Evolutionary conservation across 2,329 filamentous ascomycete genomes (phyloP).

Genomic region (Penicillium sp.): DNA sequence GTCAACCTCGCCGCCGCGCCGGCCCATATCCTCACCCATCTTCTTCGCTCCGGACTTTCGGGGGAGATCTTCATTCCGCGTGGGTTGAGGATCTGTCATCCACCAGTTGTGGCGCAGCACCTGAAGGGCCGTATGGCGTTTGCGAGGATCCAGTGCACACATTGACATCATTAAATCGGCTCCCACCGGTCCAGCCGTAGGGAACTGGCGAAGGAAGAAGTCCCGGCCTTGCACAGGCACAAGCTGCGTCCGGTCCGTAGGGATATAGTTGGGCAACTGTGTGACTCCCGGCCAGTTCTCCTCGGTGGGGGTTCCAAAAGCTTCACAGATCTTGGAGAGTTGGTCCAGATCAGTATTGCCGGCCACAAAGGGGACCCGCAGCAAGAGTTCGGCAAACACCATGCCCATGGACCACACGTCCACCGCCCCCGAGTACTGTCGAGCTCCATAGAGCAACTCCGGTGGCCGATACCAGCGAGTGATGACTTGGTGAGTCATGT

Average conservation of each 20-base stretch:
- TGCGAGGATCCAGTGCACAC: slow-evolving; percentile 81
- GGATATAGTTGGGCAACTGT: slow-evolving; percentile 76
- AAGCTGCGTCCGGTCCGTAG: slow-evolving; percentile 59
- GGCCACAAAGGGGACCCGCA: slow-evolving; percentile 78
- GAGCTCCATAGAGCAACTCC: slow-evolving; percentile 86
- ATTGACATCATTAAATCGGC: slow-evolving; percentile 87
- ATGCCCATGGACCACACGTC: slow-evolving; percentile 93
- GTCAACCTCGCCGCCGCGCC: slow-evolving; percentile 70
- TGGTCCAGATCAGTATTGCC: slow-evolving; percentile 85
- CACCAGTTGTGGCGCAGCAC: slow-evolving; percentile 86
- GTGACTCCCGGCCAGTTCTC: slow-evolving; percentile 94
- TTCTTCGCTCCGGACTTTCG: slow-evolving; percentile 72
- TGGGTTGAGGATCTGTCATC: slow-evolving; percentile 78
- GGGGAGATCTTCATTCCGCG: slow-evolving; percentile 77
- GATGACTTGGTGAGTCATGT: slow-evolving; percentile 94
- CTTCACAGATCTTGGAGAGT: slow-evolving; percentile 77
- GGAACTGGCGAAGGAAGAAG: slow-evolving; percentile 75
- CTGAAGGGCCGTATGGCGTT: slow-evolving; percentile 72
- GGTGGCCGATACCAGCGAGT: slow-evolving; percentile 96
- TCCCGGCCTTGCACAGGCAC: slow-evolving; percentile 63
- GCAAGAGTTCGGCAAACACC: slow-evolving; percentile 87
- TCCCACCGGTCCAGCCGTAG: slow-evolving; percentile 75
- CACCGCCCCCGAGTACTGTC: slow-evolving; percentile 85
- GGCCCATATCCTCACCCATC: slow-evolving; percentile 79
- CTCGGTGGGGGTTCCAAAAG: slow-evolving; percentile 86